Conservation (phyloP, 306 rosid genomes). For the Cucurbita maxima region DNA sequence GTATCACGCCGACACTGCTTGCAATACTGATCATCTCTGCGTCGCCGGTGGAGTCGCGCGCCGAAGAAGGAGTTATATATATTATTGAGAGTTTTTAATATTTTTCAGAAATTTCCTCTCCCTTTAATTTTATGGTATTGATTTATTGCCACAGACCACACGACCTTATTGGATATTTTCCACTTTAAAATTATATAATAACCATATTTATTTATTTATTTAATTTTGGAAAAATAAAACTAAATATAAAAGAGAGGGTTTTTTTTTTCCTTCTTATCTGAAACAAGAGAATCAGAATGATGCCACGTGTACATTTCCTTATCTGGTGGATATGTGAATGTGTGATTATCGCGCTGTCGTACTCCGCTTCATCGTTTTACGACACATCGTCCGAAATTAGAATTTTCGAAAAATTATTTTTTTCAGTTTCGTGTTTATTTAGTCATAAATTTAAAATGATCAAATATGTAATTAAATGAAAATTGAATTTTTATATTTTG, state of each 20-base stretch:
- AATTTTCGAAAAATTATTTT: not conserved
- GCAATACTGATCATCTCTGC: not conserved
- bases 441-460: no score
- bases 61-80: not conserved
- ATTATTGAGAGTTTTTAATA: not conserved
- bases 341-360: not conserved
- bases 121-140: not conserved
- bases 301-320: conserved; percentile 5
- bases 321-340: not conserved
- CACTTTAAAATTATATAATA: not conserved
- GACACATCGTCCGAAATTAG: not conserved
- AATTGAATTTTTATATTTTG: no score
- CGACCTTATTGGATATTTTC: not conserved
- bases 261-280: not conserved
- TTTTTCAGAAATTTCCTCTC: not conserved
- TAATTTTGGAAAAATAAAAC: not conserved
- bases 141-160: not conserved
- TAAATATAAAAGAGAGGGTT: not conserved
- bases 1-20: not conserved
- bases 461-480: no score
- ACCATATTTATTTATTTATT: not conserved
- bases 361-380: not conserved
- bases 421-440: not conserved
- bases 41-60: not conserved
- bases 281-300: conserved; percentile 1